A percentile compares a stretch with the other conserved stretches of the same genome.
phyloP scores from a whole-genome alignment of 768 basidiomycete species.

The Suillus bovinus region DNA sequence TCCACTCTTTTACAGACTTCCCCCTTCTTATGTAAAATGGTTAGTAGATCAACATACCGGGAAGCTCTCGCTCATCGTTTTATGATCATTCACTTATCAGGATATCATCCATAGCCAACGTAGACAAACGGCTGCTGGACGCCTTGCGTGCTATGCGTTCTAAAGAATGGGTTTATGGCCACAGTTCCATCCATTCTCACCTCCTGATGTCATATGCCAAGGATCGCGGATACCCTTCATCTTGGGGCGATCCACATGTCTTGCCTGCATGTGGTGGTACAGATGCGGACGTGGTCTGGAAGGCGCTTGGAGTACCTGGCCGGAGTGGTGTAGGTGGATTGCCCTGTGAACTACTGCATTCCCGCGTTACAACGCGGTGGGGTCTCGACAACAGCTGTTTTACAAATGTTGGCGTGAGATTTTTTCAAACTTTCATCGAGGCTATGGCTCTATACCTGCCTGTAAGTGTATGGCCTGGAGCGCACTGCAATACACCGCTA shows the following conservation, averaged over 20 bases:
- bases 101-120: constrained; percentile 69
- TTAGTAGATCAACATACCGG: constrained; percentile 11
- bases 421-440: constrained; percentile 57
- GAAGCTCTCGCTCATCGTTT: background rate
- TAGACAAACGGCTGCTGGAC: constrained; percentile 60
- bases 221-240: constrained; percentile 57
- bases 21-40: constrained; percentile 61
- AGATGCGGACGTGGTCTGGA: constrained; percentile 55
- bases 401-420: constrained; percentile 56
- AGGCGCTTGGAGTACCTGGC: constrained; percentile 49
- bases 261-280: constrained; percentile 66
- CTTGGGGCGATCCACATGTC: constrained; percentile 61
- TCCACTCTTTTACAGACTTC: constrained; percentile 31
- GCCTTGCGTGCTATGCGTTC: constrained; percentile 54
- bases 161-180: constrained; percentile 61
- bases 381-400: constrained; percentile 58
- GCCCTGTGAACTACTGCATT: constrained; percentile 77
- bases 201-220: constrained; percentile 47
- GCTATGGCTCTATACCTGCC: constrained; percentile 71
- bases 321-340: constrained; percentile 64
- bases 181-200: constrained; percentile 39
- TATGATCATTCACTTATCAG: constrained; percentile 23
- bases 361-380: constrained; percentile 45
- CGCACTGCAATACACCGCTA: background rate
- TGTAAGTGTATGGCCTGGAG: constrained; percentile 41